Percentiles rank a stretch among this genome's conserved stretches.
phyloP scores from a whole-genome alignment of 129 eudicot species.

The Daucus carota region DNA sequence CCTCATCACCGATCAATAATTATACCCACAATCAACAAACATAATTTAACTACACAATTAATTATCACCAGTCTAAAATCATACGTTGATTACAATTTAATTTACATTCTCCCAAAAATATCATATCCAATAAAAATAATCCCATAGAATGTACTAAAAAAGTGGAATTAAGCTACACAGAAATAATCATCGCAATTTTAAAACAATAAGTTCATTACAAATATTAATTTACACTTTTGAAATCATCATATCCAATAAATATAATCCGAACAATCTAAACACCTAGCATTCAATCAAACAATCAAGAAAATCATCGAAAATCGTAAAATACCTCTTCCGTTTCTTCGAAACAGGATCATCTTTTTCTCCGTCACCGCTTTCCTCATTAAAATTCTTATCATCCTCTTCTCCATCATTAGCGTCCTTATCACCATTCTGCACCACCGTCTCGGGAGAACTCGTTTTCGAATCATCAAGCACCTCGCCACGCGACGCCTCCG shows the following conservation, averaged over 20 bases:
- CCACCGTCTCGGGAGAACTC: conserved; percentile 1
- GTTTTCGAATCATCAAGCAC: background rate
- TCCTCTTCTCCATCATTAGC: background rate
- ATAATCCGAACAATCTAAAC: background rate
- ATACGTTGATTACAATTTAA: background rate
- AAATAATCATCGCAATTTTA: no score
- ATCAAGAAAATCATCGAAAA: background rate
- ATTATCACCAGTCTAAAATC: no score
- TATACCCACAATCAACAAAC: background rate
- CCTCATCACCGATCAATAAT: background rate
- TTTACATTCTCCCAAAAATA: background rate
- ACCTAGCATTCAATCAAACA: background rate
- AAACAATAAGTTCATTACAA: background rate
- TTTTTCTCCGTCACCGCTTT: background rate
- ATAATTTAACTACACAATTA: no score
- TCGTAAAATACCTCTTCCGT: conserved; percentile 7
- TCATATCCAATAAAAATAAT: no score
- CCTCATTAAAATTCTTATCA: background rate
- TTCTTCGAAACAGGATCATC: conserved; percentile 4
- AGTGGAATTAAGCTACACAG: no score
- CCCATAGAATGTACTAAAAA: no score
- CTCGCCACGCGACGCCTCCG: background rate
- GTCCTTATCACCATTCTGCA: background rate
- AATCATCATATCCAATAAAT: background rate
- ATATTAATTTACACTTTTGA: background rate